Evolutionary conservation across 495 filamentous ascomycete genomes (phyloP).

Genomic region (Sphaerosporella brunnea): DNA sequence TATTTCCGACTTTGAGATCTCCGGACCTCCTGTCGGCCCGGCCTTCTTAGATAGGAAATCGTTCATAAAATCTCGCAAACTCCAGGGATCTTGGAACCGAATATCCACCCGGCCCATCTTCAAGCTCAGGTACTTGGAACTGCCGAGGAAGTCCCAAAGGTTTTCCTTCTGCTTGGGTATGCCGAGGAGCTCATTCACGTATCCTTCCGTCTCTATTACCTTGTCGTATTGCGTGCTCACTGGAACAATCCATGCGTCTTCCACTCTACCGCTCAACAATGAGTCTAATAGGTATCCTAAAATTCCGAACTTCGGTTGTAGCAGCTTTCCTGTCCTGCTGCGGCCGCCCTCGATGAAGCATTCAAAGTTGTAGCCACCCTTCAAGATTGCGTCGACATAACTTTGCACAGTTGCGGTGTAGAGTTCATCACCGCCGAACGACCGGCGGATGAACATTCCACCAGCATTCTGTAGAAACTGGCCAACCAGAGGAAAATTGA

Average conservation of each 20-base stretch:
- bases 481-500: slow-evolving; percentile 83
- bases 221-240: slow-evolving; percentile 98
- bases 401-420: slow-evolving; percentile 84
- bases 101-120: slow-evolving; percentile 85
- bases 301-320: slow-evolving; percentile 93
- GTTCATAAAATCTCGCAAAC: slow-evolving; percentile 47
- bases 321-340: slow-evolving; percentile 79
- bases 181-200: slow-evolving; percentile 82
- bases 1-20: slow-evolving; percentile 24
- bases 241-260: slow-evolving; percentile 82
- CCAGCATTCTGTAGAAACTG: slow-evolving; percentile 84
- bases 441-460: slow-evolving; percentile 89
- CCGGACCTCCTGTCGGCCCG: slow-evolving; percentile 29
- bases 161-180: slow-evolving; percentile 92
- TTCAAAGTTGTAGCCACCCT: slow-evolving; percentile 82
- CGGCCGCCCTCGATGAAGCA: slow-evolving; percentile 94
- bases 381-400: slow-evolving; percentile 84
- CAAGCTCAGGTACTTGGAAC: slow-evolving; percentile 74
- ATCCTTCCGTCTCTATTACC: slow-evolving; percentile 92
- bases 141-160: slow-evolving; percentile 66
- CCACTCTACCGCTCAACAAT: slow-evolving; percentile 66
- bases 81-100: slow-evolving; percentile 91
- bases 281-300: slow-evolving; percentile 81
- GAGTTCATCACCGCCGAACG: slow-evolving; percentile 78
- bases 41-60: slow-evolving; percentile 7